Evolutionary conservation across 305 asterid genomes (phyloP).

Genomic region (Fraxinus greggii): DNA sequence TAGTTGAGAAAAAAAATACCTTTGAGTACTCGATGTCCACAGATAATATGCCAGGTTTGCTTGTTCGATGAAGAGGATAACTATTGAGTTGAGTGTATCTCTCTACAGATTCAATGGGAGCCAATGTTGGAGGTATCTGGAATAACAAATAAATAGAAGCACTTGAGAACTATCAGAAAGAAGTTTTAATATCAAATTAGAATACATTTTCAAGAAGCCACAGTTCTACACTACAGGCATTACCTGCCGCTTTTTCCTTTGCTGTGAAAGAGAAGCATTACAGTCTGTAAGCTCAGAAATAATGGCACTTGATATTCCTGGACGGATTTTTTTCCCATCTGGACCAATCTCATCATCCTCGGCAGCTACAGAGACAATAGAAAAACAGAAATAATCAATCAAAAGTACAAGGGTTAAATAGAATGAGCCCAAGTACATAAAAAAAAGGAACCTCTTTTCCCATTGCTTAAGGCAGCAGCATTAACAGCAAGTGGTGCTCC

Average conservation of each 20-base stretch:
- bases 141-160: conserved; percentile 13
- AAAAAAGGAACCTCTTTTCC: conserved; percentile 77
- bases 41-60: conserved; percentile 90
- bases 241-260: conserved; percentile 92
- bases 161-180: neutral
- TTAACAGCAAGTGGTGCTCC: conserved; percentile 38
- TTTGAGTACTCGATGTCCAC: conserved; percentile 75
- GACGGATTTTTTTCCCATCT: conserved; percentile 69
- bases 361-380: conserved; percentile 46
- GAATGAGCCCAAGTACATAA: neutral
- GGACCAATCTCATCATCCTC: conserved; percentile 75
- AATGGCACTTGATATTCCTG: conserved; percentile 71
- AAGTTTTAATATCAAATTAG: conserved; percentile 5
- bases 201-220: neutral
- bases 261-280: conserved; percentile 80
- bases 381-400: conserved; percentile 24
- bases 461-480: conserved; percentile 68
- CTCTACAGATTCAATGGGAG: conserved; percentile 71
- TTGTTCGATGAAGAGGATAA: conserved; percentile 91
- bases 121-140: conserved; percentile 74
- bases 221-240: conserved; percentile 18
- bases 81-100: conserved; percentile 86
- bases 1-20: conserved; percentile 40
- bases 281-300: conserved; percentile 86
- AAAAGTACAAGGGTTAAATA: neutral